Evolutionary conservation across 371 early-diverging fungal species (phyloP), one percentile per base, ranked within the genome.

Genomic region (Basidiobolus meristosporus): DNA sequence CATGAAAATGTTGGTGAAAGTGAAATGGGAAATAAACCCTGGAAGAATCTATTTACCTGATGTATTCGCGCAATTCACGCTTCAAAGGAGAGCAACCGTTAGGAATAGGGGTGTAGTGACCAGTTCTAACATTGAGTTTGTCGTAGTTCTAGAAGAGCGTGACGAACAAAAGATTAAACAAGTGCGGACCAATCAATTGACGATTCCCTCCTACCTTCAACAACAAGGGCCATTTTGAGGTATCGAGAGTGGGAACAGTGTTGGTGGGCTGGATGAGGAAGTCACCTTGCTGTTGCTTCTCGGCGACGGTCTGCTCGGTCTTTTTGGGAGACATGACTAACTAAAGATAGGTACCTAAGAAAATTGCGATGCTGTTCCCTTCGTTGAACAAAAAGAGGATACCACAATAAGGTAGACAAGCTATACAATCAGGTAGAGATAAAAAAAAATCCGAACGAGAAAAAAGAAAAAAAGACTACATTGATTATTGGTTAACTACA

Each of bases 91-190:
- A 81, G 54, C 77, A 84, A 43, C 99, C 98, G 42, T 68, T 73
- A 18, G 93, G 90, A 50, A 95, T 85, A 42, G 98, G 98, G 30
- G 97, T 98, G 69, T 96, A 98, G 63, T 96, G 92, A 40, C 82
- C 83, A 34, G 97, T 91, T 57, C 97, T 82, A 48, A 95, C 89
- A 51, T 95, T 78, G 53, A 99, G 77, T 66, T 92, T 87, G 68
- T 99, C 99, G 57, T 85, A 90, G 73, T 98, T 91, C 80, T 74
- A 62, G 9, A 40, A 17, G 7, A 11, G 26, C 28, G 40, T 31
- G 42, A 17, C 35, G 19, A 15, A 7, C 11, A 20, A 14, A 41
- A 35, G 10, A 43, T 4, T 38, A 10, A 1, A 32, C 0, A 3
- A 10, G 38, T 31, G 10, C 12, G 22, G 9, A 39, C 17, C 7